A percentile compares a stretch with the other conserved stretches of the same genome.
Evolutionary conservation across 2,329 filamentous ascomycete species (phyloP).

Genomic region (Fusarium avenaceum): DNA sequence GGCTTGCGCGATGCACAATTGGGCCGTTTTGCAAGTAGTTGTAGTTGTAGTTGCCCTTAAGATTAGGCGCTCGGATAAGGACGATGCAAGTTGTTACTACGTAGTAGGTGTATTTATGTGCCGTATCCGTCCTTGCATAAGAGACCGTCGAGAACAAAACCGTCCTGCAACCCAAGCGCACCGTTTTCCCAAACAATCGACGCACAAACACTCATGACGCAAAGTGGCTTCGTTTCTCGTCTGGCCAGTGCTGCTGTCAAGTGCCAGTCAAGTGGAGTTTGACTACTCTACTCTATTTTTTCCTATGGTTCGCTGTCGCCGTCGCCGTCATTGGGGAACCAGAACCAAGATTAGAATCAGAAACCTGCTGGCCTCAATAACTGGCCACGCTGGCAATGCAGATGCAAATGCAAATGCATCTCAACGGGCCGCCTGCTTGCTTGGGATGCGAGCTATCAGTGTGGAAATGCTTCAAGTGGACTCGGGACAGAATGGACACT

Average conservation of each 20-base stretch:
- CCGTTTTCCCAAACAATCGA: slow-evolving; percentile 38
- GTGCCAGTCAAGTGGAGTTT: slow-evolving; percentile 29
- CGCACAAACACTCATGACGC: slow-evolving; percentile 40
- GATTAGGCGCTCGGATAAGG: slow-evolving; percentile 25
- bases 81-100: slow-evolving; percentile 18
- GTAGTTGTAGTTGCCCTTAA: background rate
- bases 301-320: slow-evolving; percentile 11
- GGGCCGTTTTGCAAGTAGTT: too few relatives aligned
- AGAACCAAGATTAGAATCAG: slow-evolving; percentile 1
- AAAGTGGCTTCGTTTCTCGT: slow-evolving; percentile 40
- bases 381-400: slow-evolving; percentile 45
- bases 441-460: slow-evolving; percentile 12
- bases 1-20: slow-evolving; percentile 7
- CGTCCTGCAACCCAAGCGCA: slow-evolving; percentile 37
- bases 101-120: slow-evolving; percentile 21
- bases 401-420: slow-evolving; percentile 36
- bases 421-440: slow-evolving; percentile 34
- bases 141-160: slow-evolving; percentile 26
- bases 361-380: slow-evolving; percentile 43
- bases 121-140: slow-evolving; percentile 22
- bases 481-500: slow-evolving; percentile 14
- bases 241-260: slow-evolving; percentile 33
- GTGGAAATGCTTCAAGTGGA: slow-evolving; percentile 39
- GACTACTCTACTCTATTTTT: slow-evolving; percentile 48
- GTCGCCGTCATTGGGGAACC: slow-evolving; percentile 13